Evolutionary conservation across 2,329 filamentous ascomycete genomes (phyloP).

Genomic region (Fusarium heterosporum): DNA sequence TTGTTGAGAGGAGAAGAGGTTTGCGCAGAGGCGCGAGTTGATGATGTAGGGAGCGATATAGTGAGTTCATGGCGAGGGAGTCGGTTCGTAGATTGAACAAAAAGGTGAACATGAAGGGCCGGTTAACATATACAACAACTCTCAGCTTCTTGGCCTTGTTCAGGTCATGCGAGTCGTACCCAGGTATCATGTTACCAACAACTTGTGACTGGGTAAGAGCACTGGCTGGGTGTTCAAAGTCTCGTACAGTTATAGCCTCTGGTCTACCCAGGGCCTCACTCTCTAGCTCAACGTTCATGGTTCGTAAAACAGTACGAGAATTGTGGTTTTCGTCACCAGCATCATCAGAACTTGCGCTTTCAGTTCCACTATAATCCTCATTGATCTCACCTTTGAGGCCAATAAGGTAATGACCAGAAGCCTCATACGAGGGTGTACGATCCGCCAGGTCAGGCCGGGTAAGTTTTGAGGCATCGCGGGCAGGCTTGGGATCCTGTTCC

Average conservation of each 20-base stretch:
- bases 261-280: constrained; percentile 53
- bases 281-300: constrained; percentile 74
- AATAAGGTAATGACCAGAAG: constrained; percentile 69
- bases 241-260: constrained; percentile 59
- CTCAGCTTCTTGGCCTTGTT: constrained; percentile 70
- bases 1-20: constrained; percentile 66
- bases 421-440: constrained; percentile 46
- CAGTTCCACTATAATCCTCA: constrained; percentile 53
- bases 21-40: constrained; percentile 70
- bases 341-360: constrained; percentile 50
- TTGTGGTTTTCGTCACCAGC: constrained; percentile 54
- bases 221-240: constrained; percentile 56
- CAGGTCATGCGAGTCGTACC: constrained; percentile 58
- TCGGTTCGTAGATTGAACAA: constrained; percentile 72
- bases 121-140: constrained; percentile 78
- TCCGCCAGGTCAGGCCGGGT: constrained; percentile 21
- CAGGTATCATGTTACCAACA: constrained; percentile 50
- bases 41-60: constrained; percentile 70
- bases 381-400: constrained; percentile 75
- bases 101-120: constrained; percentile 82
- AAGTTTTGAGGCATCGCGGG: constrained; percentile 18
- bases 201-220: constrained; percentile 51
- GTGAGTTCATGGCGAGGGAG: constrained; percentile 64
- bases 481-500: constrained; percentile 26
- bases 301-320: constrained; percentile 71